Conservation (phyloP, 257 asterid species). For the Craterostigma plantagineum region DNA sequence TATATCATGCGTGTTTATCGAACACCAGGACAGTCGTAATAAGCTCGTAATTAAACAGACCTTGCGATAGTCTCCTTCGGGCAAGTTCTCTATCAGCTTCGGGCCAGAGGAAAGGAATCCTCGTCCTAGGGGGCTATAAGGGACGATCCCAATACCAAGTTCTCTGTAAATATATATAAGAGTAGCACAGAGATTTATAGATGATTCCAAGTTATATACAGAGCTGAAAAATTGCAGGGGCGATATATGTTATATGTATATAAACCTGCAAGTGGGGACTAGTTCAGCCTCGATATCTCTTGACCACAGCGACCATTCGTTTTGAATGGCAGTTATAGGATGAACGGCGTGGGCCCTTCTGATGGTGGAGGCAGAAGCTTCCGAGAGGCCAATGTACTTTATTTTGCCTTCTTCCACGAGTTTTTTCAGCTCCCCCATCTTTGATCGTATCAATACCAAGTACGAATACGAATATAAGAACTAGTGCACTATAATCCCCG, state of each 20-base stretch:
- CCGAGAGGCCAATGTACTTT: conserved; percentile 55
- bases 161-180: conserved; percentile 18
- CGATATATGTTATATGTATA: no score
- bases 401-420: conserved; percentile 60
- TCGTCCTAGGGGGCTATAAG: conserved; percentile 34
- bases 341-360: conserved; percentile 70
- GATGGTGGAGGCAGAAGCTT: conserved; percentile 56
- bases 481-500: no score
- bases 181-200: no score
- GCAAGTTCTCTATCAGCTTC: conserved; percentile 13
- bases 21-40: neutral
- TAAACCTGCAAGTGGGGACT: conserved; percentile 44
- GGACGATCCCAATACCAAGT: conserved; percentile 33
- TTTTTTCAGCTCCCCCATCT: conserved; percentile 65
- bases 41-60: conserved; percentile 6
- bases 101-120: conserved; percentile 28
- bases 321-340: conserved; percentile 51
- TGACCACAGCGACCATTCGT: conserved; percentile 61
- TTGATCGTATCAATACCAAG: neutral
- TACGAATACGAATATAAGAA: no score
- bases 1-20: neutral
- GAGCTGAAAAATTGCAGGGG: no score
- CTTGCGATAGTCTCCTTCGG: conserved; percentile 24
- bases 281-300: conserved; percentile 49
- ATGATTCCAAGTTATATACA: no score